These are phyloP conservation scores for Parsonsia alboflavescens DNA, from an alignment of 257 asterid species.

Conservation along the genomic window DNA sequence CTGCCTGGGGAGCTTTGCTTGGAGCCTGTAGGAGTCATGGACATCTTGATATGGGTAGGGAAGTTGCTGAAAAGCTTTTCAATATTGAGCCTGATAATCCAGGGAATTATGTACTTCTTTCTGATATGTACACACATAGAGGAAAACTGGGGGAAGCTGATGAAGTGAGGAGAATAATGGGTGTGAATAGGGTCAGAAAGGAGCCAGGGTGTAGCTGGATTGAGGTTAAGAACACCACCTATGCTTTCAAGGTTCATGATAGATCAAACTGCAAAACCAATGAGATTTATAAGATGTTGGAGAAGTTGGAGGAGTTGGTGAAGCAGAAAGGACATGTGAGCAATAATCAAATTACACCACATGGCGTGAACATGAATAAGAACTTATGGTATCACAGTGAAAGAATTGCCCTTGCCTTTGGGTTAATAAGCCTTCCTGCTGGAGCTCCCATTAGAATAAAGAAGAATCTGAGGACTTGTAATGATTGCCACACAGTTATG, in stretches of 20 bases:
- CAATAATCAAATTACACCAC: constrained; percentile 19
- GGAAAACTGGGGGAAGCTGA: constrained; percentile 45
- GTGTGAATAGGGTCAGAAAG: constrained; percentile 31
- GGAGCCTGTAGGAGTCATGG: constrained; percentile 44
- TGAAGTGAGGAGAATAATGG: constrained; percentile 45
- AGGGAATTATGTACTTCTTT: constrained; percentile 44
- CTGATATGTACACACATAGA: constrained; percentile 33
- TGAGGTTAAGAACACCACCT: constrained; percentile 38
- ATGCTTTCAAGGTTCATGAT: constrained; percentile 40
- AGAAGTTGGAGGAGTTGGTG: constrained; percentile 35
- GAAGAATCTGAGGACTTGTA: constrained; percentile 46
- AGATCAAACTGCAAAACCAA: constrained; percentile 31
- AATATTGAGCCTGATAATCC: constrained; percentile 43
- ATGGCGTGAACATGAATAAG: constrained; percentile 23
- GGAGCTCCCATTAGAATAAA: constrained; percentile 43
- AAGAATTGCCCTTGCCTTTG: constrained; percentile 39
- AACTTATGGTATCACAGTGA: constrained; percentile 47
- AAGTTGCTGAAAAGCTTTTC: constrained; percentile 40
- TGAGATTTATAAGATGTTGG: constrained; percentile 41
- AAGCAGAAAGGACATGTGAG: constrained; percentile 38
- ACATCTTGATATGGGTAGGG: constrained; percentile 36
- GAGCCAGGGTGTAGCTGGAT: constrained; percentile 52
- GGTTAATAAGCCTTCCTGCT: constrained; percentile 30
- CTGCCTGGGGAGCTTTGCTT: constrained; percentile 43
- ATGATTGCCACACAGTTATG: constrained; percentile 38